phyloP scores from a whole-genome alignment of 2,329 filamentous ascomycete species.

The Fusarium sp. region DNA sequence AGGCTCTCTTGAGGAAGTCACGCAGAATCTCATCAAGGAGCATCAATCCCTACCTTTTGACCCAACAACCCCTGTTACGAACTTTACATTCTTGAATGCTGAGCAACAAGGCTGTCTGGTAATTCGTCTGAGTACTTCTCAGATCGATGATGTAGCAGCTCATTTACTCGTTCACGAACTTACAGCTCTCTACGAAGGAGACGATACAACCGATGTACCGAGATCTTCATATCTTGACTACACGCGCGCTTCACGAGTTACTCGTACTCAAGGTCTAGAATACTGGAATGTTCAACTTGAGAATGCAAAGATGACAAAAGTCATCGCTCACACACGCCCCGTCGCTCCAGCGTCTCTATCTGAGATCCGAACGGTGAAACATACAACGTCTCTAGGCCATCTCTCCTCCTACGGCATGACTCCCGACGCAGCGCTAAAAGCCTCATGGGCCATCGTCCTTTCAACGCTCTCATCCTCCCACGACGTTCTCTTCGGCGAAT shows the following conservation, averaged over 20 bases:
- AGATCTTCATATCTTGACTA: slow-evolving; percentile 59
- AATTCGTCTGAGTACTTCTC: slow-evolving; percentile 57
- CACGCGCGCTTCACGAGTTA: slow-evolving; percentile 51
- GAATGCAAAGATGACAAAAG: slow-evolving; percentile 56
- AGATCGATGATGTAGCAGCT: slow-evolving; percentile 58
- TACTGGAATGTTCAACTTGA: slow-evolving; percentile 58
- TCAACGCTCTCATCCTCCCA: slow-evolving; percentile 56
- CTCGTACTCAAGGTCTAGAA: slow-evolving; percentile 49
- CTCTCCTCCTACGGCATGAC: slow-evolving; percentile 55
- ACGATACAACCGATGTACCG: slow-evolving; percentile 40
- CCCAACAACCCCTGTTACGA: slow-evolving; percentile 56
- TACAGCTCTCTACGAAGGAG: slow-evolving; percentile 53
- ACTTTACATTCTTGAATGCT: slow-evolving; percentile 60
- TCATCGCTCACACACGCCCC: slow-evolving; percentile 54
- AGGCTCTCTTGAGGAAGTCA: slow-evolving; percentile 50
- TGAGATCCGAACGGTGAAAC: slow-evolving; percentile 51
- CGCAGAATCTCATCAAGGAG: slow-evolving; percentile 53
- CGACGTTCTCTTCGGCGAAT: slow-evolving; percentile 66
- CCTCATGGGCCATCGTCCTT: slow-evolving; percentile 65
- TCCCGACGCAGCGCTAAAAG: slow-evolving; percentile 63
- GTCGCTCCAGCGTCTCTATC: slow-evolving; percentile 44
- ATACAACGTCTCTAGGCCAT: slow-evolving; percentile 52
- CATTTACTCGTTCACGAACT: slow-evolving; percentile 59
- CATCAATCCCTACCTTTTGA: slow-evolving; percentile 52
- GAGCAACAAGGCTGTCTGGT: slow-evolving; percentile 57